Percentiles rank a stretch among this genome's conserved stretches.
Evolutionary conservation across 2,329 filamentous ascomycete genomes (phyloP).

Genomic region (Sclerotinia nivalis): DNA sequence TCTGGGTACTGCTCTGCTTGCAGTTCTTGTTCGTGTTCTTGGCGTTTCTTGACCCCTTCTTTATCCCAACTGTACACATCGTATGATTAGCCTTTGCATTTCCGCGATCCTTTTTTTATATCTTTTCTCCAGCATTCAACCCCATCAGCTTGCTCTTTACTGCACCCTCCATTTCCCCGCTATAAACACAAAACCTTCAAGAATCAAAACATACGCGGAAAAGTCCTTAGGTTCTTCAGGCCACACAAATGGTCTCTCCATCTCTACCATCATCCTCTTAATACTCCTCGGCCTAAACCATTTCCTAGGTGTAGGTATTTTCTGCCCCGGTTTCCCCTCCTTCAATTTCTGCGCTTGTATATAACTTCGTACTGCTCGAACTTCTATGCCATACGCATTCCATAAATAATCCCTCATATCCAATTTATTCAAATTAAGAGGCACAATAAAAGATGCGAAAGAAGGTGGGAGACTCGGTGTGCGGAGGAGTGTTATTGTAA

Average conservation of each 20-base stretch:
- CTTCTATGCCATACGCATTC: slow-evolving; percentile 77
- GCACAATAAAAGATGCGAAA: slow-evolving; percentile 88
- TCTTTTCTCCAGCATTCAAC: slow-evolving; percentile 20
- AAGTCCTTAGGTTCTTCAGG: slow-evolving; percentile 67
- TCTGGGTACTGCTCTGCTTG: slow-evolving; percentile 39
- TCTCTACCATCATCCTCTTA: slow-evolving; percentile 95
- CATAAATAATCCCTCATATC: slow-evolving; percentile 94
- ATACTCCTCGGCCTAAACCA: slow-evolving; percentile 70
- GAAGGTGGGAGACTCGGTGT: slow-evolving; percentile 71
- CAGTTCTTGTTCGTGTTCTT: slow-evolving; percentile 27
- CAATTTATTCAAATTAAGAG: slow-evolving; percentile 91
- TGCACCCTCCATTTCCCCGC: neutral
- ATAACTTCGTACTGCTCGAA: slow-evolving; percentile 73
- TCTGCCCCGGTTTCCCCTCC: slow-evolving; percentile 48
- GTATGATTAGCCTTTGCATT: slow-evolving; percentile 19
- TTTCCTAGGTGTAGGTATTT: slow-evolving; percentile 49
- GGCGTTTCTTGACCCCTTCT: slow-evolving; percentile 38
- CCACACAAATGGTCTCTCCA: slow-evolving; percentile 86
- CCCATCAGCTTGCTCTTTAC: slow-evolving; percentile 29
- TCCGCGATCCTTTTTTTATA: neutral
- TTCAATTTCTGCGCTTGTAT: slow-evolving; percentile 69
- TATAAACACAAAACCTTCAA: slow-evolving; percentile 17
- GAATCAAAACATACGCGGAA: slow-evolving; percentile 50
- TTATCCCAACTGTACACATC: slow-evolving; percentile 57
- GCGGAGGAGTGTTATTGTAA: slow-evolving; percentile 76